A percentile compares a stretch with the other conserved stretches of the same genome.
Conservation (phyloP, 176 grass and related monocot species). For the Cymbopogon citratus region DNA sequence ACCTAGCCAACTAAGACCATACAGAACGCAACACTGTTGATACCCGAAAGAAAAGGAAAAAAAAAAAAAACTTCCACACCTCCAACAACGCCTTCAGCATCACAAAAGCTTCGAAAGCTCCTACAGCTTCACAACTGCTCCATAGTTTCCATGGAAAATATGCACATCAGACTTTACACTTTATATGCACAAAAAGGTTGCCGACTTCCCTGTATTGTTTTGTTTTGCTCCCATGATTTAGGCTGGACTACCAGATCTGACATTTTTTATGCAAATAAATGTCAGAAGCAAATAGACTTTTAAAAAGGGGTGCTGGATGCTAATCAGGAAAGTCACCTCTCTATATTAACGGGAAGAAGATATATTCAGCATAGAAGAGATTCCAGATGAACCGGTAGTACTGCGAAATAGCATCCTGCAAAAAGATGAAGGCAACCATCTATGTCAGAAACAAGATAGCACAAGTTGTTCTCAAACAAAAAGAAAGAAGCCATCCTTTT, state of each 20-base stretch:
- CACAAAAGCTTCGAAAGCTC: not conserved
- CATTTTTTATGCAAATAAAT: not conserved
- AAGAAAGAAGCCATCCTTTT: not conserved
- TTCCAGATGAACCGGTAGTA: constrained; percentile 97
- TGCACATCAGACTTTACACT: constrained; percentile 6
- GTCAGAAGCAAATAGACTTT: not conserved
- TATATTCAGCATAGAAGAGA: constrained; percentile 89
- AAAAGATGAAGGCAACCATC: not conserved
- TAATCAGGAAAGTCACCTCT: constrained; percentile 33
- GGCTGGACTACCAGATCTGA: not conserved
- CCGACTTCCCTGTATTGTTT: not conserved
- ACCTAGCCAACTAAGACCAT: not conserved
- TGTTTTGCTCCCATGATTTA: not conserved
- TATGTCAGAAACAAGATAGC: not conserved
- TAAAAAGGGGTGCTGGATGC: not conserved
- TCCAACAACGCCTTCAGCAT: not conserved
- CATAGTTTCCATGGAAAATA: not conserved
- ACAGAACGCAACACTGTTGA: not conserved
- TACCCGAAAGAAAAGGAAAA: too few relatives aligned
- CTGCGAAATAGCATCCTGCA: constrained; percentile 81
- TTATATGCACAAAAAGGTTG: not conserved
- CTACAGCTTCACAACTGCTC: not conserved
- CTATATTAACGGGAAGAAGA: constrained; percentile 83
- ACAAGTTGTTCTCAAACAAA: not conserved
- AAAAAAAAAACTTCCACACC: not conserved